Evolutionary conservation across 1,284 basidiomycete species (phyloP), one percentile per base, ranked within the genome.

Genomic region (Wolfiporia cocos): DNA sequence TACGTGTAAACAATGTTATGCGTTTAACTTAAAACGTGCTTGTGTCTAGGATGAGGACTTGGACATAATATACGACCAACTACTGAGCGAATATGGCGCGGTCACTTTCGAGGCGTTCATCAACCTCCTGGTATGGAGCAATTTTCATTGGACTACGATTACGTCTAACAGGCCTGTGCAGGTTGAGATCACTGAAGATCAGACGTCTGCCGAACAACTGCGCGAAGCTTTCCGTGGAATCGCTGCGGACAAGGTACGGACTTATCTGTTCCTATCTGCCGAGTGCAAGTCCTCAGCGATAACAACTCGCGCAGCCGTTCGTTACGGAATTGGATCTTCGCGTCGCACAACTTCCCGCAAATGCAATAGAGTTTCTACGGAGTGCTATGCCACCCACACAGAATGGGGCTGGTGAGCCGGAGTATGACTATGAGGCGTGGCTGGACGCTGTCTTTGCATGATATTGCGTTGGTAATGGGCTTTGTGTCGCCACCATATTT

Each of bases 161-260:
- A 29, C 2, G 24, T 10, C 5, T 28, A 12, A 23, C 10, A 19
- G 7, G 20, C 33, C 31, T 31, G 17, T 34, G 15, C 49, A 93
- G 91, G 87, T 94, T 36, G 91, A 94, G 37, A 95, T 97, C 51
- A 95, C 84, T 22, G 92, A 98, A 68, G 96, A 98, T 59, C 92
- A 95, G 42, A 94, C 91, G 1, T 89, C 92, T 1, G 79, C 87
- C 0, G 92, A 94, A 42, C 95, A 98, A 59, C 74, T 99, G 47
- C 80, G 90, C 17, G 92, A 94, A 51, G 84, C 94, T 2, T 99
- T 99, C 80, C 81, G 90, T 35, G 91, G 90, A 6, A 84, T 97
- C 34, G 92, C 93, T 2, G 78, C 74, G 11, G 87, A 94, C 58
- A 98, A 98, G 76, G 92, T 88, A 49, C 33, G 74, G n/a, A n/a